Evolutionary conservation across 805 yeast genomes (phyloP), one percentile per base, ranked within the genome.

Genomic region (Saturnispora mendoncae): DNA sequence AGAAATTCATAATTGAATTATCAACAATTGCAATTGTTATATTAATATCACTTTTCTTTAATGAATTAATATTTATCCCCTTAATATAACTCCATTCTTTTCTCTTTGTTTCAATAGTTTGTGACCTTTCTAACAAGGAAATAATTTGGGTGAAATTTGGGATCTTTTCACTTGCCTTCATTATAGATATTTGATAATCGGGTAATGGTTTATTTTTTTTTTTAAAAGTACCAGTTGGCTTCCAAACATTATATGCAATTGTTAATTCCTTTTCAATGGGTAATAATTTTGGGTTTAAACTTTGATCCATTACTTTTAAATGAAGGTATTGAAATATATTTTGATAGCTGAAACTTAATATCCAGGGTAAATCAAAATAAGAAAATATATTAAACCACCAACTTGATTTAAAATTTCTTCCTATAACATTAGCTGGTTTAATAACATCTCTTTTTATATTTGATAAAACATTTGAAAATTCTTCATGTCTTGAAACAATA

Each of bases 201-300:
- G 96, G 94, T 2, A 53, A 35, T 0, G 80, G 77, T 1, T 94
- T 94, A 18, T 55, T 51, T 26, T 75, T 77, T 51, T 86, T 86
- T 44, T 78, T 78, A 63, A 83, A 88, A 3, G 65, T 60, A 0
- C 83, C 69, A 2, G 69, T 65, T 2, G 97, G 97, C 56, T 84
- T 86, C 95, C 96, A 88, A 3, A 84, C 83, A 51, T 81, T 69
- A 51, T 67, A 87, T 0, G 73, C 64, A 3, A 81, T 61, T 4
- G 54, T 42, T 29, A 44, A 54, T 49, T 32, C 10, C 54, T 51
- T 39, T 44, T 48, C 3, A 57, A 47, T 43, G 52, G 57, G 45
- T 42, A 32, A 20, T 36, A 20, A 23, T 37, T 52, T 46, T 6
- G 53, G 33, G 9, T 19, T 35, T n/a, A 43, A 12, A 3, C 47